Conservation (phyloP, 768 basidiomycete species). For the Amyloporia xantha region DNA sequence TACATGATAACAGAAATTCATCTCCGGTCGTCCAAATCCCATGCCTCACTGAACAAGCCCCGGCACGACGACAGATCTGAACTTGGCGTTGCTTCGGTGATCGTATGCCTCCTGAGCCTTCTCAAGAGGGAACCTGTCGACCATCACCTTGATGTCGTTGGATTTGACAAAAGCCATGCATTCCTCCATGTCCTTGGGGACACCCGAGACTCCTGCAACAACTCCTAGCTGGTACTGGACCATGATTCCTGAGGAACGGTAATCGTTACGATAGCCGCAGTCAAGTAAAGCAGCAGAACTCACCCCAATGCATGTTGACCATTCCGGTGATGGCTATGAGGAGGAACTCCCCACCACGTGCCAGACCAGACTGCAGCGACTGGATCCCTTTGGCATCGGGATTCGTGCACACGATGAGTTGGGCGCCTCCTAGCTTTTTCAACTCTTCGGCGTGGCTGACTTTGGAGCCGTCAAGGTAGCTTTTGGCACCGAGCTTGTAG, state of each 20-base stretch:
- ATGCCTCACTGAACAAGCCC: too few relatives aligned
- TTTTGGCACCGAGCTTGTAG: conserved; percentile 29
- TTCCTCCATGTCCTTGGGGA: conserved; percentile 17
- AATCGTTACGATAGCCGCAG: too few relatives aligned
- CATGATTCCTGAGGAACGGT: too few relatives aligned
- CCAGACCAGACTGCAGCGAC: conserved; percentile 14
- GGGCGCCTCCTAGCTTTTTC: conserved; percentile 30
- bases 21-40: too few relatives aligned
- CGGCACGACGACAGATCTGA: conserved; percentile 19
- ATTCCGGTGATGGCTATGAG: conserved; percentile 16
- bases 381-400: conserved; percentile 16
- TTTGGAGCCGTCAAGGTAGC: conserved; percentile 28
- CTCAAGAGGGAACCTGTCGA: conserved; percentile 19
- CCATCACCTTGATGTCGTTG: conserved; percentile 14
- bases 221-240: conserved; percentile 17
- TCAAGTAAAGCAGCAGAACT: too few relatives aligned
- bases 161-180: conserved; percentile 12
- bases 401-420: conserved; percentile 28
- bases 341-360: conserved; percentile 16
- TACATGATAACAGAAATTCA: too few relatives aligned
- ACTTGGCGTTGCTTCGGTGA: conserved; percentile 13
- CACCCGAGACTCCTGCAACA: conserved; percentile 19
- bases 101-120: conserved; percentile 20
- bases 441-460: conserved; percentile 21
- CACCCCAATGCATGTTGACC: conserved; percentile 14